phyloP scores from a whole-genome alignment of 805 yeast genomes.

The Allodekkera sacchari region DNA sequence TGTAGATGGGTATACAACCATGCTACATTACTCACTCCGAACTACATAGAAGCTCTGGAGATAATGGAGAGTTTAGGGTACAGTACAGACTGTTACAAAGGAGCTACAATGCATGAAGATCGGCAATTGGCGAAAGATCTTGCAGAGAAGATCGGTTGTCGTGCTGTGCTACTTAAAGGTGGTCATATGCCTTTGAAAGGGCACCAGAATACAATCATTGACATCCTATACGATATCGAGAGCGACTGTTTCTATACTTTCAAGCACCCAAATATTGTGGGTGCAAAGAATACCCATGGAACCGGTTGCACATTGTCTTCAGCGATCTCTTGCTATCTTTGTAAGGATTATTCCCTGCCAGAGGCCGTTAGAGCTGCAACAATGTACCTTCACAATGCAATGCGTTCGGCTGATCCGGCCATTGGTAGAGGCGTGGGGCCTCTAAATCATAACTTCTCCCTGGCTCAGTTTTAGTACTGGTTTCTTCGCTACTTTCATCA shows the following conservation, averaged over 20 bases:
- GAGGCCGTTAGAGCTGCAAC: slow-evolving; percentile 50
- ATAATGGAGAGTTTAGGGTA: slow-evolving; percentile 2
- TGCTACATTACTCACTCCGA: slow-evolving; percentile 68
- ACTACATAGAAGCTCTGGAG: slow-evolving; percentile 52
- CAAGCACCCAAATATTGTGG: slow-evolving; percentile 3
- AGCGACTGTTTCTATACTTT: background rate
- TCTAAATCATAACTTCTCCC: slow-evolving; percentile 49
- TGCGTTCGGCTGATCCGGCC: slow-evolving; percentile 33
- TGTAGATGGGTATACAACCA: slow-evolving; percentile 37
- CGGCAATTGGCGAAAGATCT: slow-evolving; percentile 1
- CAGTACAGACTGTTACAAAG: background rate
- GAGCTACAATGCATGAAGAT: background rate
- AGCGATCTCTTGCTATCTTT: slow-evolving; percentile 68
- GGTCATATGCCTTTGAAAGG: slow-evolving; percentile 23
- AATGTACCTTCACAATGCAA: slow-evolving; percentile 60
- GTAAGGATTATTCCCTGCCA: slow-evolving; percentile 38
- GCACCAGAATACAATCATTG: background rate
- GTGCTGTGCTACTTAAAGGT: slow-evolving; percentile 7
- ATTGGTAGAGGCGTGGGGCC: slow-evolving; percentile 47
- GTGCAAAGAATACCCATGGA: slow-evolving; percentile 58
- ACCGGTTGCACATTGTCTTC: slow-evolving; percentile 88
- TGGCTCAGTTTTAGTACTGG: slow-evolving; percentile 10
- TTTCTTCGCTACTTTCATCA: too few relatives aligned
- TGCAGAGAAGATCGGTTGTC: background rate
- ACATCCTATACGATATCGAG: slow-evolving; percentile 4